Evolutionary conservation across 2,329 filamentous ascomycete genomes (phyloP).

Genomic region (Aspergillus neotritici): DNA sequence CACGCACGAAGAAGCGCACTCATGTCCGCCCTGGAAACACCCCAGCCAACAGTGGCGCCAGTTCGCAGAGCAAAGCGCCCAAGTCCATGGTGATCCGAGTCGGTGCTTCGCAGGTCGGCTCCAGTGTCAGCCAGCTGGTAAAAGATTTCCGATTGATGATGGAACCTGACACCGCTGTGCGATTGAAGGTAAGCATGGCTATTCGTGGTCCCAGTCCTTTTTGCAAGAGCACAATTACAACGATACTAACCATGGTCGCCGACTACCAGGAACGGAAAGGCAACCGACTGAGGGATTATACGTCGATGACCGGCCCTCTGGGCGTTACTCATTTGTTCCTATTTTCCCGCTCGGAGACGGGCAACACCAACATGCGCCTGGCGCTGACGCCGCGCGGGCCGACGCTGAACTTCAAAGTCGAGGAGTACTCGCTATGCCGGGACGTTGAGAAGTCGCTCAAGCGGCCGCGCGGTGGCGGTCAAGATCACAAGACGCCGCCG

Average conservation of each 20-base stretch:
- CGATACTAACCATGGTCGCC: too few species aligned
- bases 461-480: slow-evolving; percentile 73
- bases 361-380: slow-evolving; percentile 88
- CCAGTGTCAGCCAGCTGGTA: slow-evolving; percentile 84
- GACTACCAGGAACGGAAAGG: slow-evolving; percentile 63
- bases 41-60: slow-evolving; percentile 53
- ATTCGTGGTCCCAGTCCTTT: too few species aligned
- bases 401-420: slow-evolving; percentile 87
- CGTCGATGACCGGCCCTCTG: slow-evolving; percentile 89
- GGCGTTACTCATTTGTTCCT: slow-evolving; percentile 89
- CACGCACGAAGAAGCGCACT: slow-evolving; percentile 81
- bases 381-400: slow-evolving; percentile 84
- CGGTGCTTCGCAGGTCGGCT: slow-evolving; percentile 86
- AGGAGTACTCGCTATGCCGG: slow-evolving; percentile 89
- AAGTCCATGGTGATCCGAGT: slow-evolving; percentile 99
- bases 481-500: slow-evolving; percentile 79
- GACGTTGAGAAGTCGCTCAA: slow-evolving; percentile 80
- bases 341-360: slow-evolving; percentile 81
- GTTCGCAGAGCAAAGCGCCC: slow-evolving; percentile 61
- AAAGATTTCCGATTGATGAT: slow-evolving; percentile 88
- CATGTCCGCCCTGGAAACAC: slow-evolving; percentile 63
- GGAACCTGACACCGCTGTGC: slow-evolving; percentile 87
- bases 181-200: slow-evolving; percentile 57
- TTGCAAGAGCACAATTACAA: too few species aligned
- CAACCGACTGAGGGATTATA: slow-evolving; percentile 86